These are phyloP conservation scores for Colletotrichum caudatum DNA, from an alignment of 2,329 filamentous ascomycete genomes.

Conservation along the genomic window DNA sequence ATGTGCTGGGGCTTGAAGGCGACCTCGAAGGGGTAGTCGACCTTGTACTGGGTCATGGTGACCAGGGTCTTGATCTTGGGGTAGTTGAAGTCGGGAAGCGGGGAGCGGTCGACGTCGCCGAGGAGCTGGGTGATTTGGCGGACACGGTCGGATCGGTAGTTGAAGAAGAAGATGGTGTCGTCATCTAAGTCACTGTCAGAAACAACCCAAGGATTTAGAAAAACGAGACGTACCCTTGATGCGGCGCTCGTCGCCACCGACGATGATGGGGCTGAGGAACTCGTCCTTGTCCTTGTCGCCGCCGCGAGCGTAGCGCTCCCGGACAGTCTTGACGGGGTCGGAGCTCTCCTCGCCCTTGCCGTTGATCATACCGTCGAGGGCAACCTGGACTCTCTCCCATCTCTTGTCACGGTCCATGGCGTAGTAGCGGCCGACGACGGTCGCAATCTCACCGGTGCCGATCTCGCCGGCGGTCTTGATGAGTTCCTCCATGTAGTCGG, in stretches of 20 bases:
- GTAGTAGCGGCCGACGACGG: slow-evolving; percentile 95
- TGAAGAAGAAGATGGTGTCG: slow-evolving; percentile 99
- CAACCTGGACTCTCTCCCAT: slow-evolving; percentile 94
- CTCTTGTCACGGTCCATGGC: slow-evolving; percentile 99
- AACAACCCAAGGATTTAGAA: neutral
- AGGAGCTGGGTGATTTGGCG: slow-evolving; percentile 96
- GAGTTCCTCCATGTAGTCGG: slow-evolving; percentile 88
- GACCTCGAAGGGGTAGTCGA: slow-evolving; percentile 89
- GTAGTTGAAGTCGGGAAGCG: slow-evolving; percentile 90
- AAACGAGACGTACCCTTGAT: slow-evolving; percentile 75
- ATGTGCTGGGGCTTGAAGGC: slow-evolving; percentile 96
- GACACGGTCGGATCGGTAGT: slow-evolving; percentile 98
- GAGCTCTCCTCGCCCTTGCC: slow-evolving; percentile 89
- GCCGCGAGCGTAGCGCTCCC: slow-evolving; percentile 86
- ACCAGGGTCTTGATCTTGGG: slow-evolving; percentile 87
- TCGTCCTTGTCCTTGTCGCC: slow-evolving; percentile 83
- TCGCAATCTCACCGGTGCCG: slow-evolving; percentile 87
- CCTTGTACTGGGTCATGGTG: slow-evolving; percentile 99
- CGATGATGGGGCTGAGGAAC: slow-evolving; percentile 97
- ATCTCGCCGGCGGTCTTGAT: slow-evolving; percentile 85
- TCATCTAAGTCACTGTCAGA: slow-evolving; percentile 68
- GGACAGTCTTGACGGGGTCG: slow-evolving; percentile 88
- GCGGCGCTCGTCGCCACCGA: slow-evolving; percentile 86
- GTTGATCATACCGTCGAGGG: slow-evolving; percentile 84
- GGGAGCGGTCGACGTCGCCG: slow-evolving; percentile 91